A percentile compares a stretch with the other conserved stretches of the same genome.
Evolutionary conservation across 2,329 filamentous ascomycete species (phyloP).

Genomic region (Chaetomiaceae sp.): DNA sequence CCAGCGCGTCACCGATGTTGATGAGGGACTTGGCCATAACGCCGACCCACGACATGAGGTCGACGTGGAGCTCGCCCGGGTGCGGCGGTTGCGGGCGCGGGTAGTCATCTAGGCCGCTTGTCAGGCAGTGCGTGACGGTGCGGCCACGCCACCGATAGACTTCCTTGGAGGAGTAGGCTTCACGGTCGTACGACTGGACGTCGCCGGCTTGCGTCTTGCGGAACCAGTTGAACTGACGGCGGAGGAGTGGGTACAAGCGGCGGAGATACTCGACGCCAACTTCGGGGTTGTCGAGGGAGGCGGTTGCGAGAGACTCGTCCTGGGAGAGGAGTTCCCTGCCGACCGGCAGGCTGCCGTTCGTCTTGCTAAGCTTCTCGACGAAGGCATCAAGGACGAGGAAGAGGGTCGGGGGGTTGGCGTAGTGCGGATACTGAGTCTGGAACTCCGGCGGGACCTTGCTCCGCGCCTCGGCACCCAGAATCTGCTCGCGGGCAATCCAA

Average conservation of each 20-base stretch:
- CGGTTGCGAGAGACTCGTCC: conserved; percentile 50
- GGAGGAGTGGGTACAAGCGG: conserved; percentile 78
- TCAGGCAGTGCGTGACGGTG: conserved; percentile 79
- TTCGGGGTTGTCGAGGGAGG: conserved; percentile 62
- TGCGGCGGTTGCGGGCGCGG: conserved; percentile 90
- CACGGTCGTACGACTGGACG: conserved; percentile 83
- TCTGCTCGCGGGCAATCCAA: conserved; percentile 96
- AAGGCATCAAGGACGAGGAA: conserved; percentile 85
- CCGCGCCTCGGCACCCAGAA: conserved; percentile 82
- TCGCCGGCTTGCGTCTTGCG: conserved; percentile 86
- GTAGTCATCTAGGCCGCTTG: conserved; percentile 94
- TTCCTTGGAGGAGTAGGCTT: conserved; percentile 83
- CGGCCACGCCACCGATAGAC: conserved; percentile 94
- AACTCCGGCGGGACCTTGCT: conserved; percentile 94
- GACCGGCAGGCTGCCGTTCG: conserved; percentile 42
- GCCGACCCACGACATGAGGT: conserved; percentile 96
- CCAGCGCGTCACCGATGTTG: conserved; percentile 73
- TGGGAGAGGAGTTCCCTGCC: conserved; percentile 41
- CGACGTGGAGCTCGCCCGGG: conserved; percentile 90
- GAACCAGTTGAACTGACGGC: conserved; percentile 92
- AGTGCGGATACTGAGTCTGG: conserved; percentile 92
- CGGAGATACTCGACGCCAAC: conserved; percentile 67
- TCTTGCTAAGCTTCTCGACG: conserved; percentile 67
- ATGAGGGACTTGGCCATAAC: conserved; percentile 85
- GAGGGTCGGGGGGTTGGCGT: conserved; percentile 92